Evolutionary conservation across 1,139 yeast species (phyloP).

Genomic region (Candida sp.): DNA sequence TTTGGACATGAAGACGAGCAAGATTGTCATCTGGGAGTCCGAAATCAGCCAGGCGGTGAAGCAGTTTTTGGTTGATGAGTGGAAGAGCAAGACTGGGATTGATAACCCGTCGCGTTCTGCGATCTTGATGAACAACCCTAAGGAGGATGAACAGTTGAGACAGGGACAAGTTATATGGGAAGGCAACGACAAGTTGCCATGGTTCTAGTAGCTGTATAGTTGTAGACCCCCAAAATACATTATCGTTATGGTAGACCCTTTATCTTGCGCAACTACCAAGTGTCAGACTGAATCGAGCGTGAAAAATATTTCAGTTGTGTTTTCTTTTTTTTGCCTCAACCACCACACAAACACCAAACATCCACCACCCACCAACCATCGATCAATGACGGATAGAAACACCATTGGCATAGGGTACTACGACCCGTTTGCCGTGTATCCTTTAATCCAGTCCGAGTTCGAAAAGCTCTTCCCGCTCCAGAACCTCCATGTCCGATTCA

Average conservation of each 20-base stretch:
- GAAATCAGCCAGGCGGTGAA: constrained; percentile 25
- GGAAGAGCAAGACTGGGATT: constrained; percentile 21
- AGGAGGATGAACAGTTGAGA: constrained; percentile 26
- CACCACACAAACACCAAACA: background rate
- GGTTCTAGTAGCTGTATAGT: constrained; percentile 31
- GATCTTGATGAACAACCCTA: constrained; percentile 26
- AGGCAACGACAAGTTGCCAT: constrained; percentile 47
- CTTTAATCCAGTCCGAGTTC: constrained; percentile 56
- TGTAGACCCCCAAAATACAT: too few species aligned
- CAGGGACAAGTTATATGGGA: constrained; percentile 44
- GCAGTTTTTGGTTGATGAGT: constrained; percentile 18
- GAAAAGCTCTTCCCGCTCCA: constrained; percentile 62
- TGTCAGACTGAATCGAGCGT: background rate
- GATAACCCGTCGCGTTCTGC: constrained; percentile 46
- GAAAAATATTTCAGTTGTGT: background rate
- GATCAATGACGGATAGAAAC: constrained; percentile 2
- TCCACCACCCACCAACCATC: background rate
- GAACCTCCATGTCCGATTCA: constrained; percentile 80
- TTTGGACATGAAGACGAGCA: constrained; percentile 14
- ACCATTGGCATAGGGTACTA: constrained; percentile 68
- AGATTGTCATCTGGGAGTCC: constrained; percentile 41
- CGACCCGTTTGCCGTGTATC: constrained; percentile 81
- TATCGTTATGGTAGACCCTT: too few species aligned
- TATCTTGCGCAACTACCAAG: too few species aligned
- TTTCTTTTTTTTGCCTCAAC: background rate